Conservation (phyloP, 2,329 filamentous ascomycete genomes). For the Microcera coccophila region DNA sequence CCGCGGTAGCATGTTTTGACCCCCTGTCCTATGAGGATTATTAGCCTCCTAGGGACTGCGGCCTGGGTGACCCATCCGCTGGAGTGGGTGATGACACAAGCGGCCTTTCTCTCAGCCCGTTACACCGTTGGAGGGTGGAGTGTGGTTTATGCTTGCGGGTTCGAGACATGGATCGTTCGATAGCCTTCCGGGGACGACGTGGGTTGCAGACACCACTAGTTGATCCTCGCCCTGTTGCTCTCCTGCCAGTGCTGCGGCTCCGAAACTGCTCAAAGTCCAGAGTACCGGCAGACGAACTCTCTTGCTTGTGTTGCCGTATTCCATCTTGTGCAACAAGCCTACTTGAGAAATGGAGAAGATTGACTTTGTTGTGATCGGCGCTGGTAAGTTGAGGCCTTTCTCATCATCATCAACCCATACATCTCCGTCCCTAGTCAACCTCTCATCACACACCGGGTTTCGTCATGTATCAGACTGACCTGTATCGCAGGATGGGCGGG, state of each 20-base stretch:
- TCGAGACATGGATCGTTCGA: background rate
- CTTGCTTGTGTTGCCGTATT: background rate
- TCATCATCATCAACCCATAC: background rate
- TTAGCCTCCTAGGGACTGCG: too few species aligned
- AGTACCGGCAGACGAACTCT: background rate
- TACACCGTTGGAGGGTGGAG: background rate
- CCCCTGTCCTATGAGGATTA: too few species aligned
- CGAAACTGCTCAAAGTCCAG: background rate
- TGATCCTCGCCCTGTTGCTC: background rate
- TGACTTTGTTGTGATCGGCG: conserved; percentile 49
- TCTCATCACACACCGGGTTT: background rate
- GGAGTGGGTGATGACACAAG: too few species aligned
- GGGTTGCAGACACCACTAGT: background rate
- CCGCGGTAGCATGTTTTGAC: too few species aligned
- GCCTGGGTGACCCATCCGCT: too few species aligned
- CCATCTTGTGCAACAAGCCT: background rate
- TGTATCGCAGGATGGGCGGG: conserved; percentile 42
- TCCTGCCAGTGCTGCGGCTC: background rate
- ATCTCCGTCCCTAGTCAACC: background rate
- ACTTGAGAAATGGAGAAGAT: conserved; percentile 38
- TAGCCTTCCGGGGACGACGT: background rate
- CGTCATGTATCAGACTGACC: conserved; percentile 3
- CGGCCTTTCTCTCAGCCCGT: background rate
- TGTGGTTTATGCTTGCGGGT: background rate
- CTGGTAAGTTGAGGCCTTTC: conserved; percentile 41